Base-by-base conservation (phyloP, 1,284 basidiomycete species). In the Ustilago shanxiensis region DNA sequence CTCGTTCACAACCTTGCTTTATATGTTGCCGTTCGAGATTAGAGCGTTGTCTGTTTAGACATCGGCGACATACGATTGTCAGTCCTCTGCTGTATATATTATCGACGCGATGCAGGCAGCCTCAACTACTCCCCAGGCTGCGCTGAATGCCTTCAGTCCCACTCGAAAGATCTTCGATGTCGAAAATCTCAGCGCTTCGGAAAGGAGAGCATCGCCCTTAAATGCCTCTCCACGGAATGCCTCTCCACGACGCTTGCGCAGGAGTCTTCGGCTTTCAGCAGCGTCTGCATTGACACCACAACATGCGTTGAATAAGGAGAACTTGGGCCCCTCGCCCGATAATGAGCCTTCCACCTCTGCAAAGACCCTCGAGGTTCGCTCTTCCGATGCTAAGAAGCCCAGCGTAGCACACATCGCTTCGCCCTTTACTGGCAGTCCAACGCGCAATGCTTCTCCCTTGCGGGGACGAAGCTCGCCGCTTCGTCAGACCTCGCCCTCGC, bases 231-330 rank as follows among this genome's bases (percentile, higher is more conserved):
- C 57, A 28, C 60, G 52, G n/a, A 60, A 41, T 51, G 56, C 44
- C 1, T 60, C 60, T 4, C 56, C 57, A 28, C 60, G 52, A 29
- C 70, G 70, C 4, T 47, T 67, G 47, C 70, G 70, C 26, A 37
- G 70, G 37, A 72, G 70, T 33, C 37, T 67, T 41, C 70, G 70
- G 18, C 65, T 67, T 1, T 72, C 70, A 4, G 70, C 55, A 10
- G 65, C 70, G 13, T 14, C 65, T 13, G 18, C 53, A 9, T 51
- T 53, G 1, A 67, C 70, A 8, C 70, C 70, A 6, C 39, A 51
- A 24, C 39, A 52, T 18, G 39, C 8, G 1, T 24, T 60, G 16
- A 64, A 72, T 56, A 72, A 72, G 53, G 70, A 72, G 35, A 72
- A 72, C 7, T 2, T 57, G 5, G 54, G 52, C 47, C 5, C 29